A percentile compares a stretch with the other conserved stretches of the same genome.
phyloP scores from a whole-genome alignment of 805 yeast genomes.

The Candida dajiaensis region DNA sequence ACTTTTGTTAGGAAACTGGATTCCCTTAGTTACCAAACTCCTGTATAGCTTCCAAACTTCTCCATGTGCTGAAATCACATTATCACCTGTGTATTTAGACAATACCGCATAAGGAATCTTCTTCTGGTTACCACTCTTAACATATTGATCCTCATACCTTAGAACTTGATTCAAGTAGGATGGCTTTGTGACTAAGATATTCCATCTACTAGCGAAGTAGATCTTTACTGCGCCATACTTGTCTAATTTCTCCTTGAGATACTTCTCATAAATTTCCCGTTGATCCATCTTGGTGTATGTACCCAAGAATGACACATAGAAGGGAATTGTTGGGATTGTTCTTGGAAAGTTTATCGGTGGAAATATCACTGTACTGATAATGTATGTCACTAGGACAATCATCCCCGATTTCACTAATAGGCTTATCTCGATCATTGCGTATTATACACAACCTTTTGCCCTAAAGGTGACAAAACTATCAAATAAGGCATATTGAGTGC shows the following conservation, averaged over 20 bases:
- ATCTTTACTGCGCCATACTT: slow-evolving; percentile 53
- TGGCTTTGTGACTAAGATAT: slow-evolving; percentile 46
- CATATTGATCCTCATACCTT: slow-evolving; percentile 43
- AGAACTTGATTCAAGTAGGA: slow-evolving; percentile 39
- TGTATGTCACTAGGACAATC: slow-evolving; percentile 1
- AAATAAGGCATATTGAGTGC: background rate
- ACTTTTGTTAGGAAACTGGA: slow-evolving; percentile 41
- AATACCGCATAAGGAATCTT: slow-evolving; percentile 52
- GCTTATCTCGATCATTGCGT: background rate
- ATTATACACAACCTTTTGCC: too few relatives aligned
- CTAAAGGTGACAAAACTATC: background rate
- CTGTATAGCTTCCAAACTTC: slow-evolving; percentile 45
- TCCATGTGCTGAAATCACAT: slow-evolving; percentile 55
- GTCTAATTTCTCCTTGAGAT: slow-evolving; percentile 39
- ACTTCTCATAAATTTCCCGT: slow-evolving; percentile 36
- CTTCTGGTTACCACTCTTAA: slow-evolving; percentile 54
- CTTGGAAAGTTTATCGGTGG: slow-evolving; percentile 49
- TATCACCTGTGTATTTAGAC: slow-evolving; percentile 53
- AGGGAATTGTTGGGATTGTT: slow-evolving; percentile 56
- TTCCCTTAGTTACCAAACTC: slow-evolving; percentile 36
- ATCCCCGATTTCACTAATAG: slow-evolving; percentile 1
- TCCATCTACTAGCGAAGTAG: slow-evolving; percentile 59
- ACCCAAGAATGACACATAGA: slow-evolving; percentile 48
- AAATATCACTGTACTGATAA: slow-evolving; percentile 14
- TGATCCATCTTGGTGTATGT: slow-evolving; percentile 41